Base-by-base conservation (phyloP, 192 early-diverging fungal species). In the Backusella liffmaniae region DNA sequence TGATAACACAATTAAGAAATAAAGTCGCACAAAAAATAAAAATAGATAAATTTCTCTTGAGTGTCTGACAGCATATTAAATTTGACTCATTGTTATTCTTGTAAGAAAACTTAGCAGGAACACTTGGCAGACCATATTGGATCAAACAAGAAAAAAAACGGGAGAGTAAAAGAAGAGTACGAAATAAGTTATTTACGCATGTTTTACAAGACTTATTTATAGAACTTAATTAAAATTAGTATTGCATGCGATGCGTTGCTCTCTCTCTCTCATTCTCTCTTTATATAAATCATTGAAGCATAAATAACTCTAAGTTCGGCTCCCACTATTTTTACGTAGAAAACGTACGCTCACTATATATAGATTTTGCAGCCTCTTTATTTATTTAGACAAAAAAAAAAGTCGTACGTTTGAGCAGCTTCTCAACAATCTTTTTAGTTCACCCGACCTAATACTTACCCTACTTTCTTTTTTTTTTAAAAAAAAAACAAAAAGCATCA, bases 31-130 rank as follows among this genome's bases (percentile, higher is more conserved):
- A 49, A 21, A 18, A 4, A 16, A n/a, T n/a, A 18, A n/a, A 49
- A 49, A 49, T 49, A 18, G 46, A 18, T 49, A 62, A 13, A 26
- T 62, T 62, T 62, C 4, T 29, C 56, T 62, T 62, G 56, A 9
- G 26, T 62, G 56, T 62, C 56, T 62, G 56, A 62, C 56, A 62
- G 56, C 23, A 49, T 49, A n/a, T 49, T 44, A 44, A 44, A 44
- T 44, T 44, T 44, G 42, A 44, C 53, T 21, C 18, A 29, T 62
- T 62, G 9, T 2, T 62, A n/a, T 12, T 29, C 21, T 29, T 62
- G 26, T 26, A 29, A 10, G 26, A 62, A 26, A 29, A 29, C 56
- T 26, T 21, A 62, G 26, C 23, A 62, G 23, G 23, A 29, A 62
- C 3, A 62, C 56, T 62, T 62, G 56, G 56, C 23, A 62, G 23